Evolutionary conservation across 768 basidiomycete genomes (phyloP).

Genomic region (Suillus brevipes): DNA sequence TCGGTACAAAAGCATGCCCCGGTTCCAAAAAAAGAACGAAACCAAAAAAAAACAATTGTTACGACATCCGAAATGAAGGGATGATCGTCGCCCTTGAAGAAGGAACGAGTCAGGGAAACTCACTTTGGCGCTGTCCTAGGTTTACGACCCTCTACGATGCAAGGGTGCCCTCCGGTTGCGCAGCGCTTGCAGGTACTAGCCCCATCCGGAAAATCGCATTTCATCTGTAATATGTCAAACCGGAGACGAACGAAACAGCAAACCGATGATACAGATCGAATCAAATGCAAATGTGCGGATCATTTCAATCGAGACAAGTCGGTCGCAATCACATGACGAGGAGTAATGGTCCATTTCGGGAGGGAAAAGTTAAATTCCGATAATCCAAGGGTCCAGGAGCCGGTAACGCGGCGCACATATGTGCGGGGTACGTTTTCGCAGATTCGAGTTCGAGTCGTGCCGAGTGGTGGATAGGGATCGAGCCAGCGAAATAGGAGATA

Average conservation of each 20-base stretch:
- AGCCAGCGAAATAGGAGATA: slow-evolving; percentile 1
- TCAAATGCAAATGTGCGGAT: slow-evolving; percentile 8
- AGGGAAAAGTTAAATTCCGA: slow-evolving; percentile 14
- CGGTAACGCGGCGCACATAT: slow-evolving; percentile 8
- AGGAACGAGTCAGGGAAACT: slow-evolving; percentile 36
- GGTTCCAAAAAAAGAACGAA: slow-evolving; percentile 22
- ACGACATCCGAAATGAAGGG: slow-evolving; percentile 21
- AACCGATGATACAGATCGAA: slow-evolving; percentile 14
- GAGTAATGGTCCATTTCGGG: slow-evolving; percentile 12
- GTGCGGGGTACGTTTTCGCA: slow-evolving; percentile 5
- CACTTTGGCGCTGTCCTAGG: slow-evolving; percentile 79
- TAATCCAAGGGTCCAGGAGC: slow-evolving; percentile 6
- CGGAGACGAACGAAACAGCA: slow-evolving; percentile 15
- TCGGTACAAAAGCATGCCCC: slow-evolving; percentile 23
- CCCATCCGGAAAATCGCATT: slow-evolving; percentile 75
- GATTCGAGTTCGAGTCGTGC: background rate
- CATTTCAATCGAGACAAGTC: slow-evolving; percentile 3
- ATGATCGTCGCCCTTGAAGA: background rate
- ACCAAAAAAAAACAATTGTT: slow-evolving; percentile 6
- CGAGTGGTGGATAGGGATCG: background rate
- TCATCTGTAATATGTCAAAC: slow-evolving; percentile 57
- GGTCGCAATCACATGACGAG: slow-evolving; percentile 8
- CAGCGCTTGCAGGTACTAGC: slow-evolving; percentile 81
- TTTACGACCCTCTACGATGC: slow-evolving; percentile 83
- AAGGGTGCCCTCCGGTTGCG: slow-evolving; percentile 68